phyloP scores from a whole-genome alignment of 2,329 filamentous ascomycete species.

The Alternaria sp. region DNA sequence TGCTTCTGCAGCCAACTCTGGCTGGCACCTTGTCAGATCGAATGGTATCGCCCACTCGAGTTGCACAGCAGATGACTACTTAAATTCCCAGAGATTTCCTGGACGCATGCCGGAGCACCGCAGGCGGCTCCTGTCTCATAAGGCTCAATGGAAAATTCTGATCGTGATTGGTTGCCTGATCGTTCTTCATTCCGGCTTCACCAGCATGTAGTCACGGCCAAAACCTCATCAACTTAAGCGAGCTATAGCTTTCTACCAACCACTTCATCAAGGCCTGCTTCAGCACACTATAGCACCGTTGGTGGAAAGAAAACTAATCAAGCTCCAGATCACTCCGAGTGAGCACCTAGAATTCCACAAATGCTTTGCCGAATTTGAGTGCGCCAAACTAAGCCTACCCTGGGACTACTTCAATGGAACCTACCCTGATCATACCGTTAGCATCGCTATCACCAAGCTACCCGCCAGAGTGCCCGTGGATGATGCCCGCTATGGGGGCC shows the following conservation, averaged over 20 bases:
- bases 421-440: constrained; percentile 38
- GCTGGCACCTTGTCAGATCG: constrained; percentile 18
- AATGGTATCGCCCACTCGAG: constrained; percentile 1
- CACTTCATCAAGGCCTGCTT: not conserved
- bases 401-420: constrained; percentile 52
- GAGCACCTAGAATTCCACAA: constrained; percentile 42
- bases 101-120: not conserved
- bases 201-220: not conserved
- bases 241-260: not conserved
- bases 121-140: not conserved
- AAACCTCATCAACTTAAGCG: not conserved
- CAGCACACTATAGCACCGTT: not conserved
- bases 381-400: constrained; percentile 48
- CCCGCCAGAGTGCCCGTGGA: constrained; percentile 47
- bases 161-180: constrained; percentile 5
- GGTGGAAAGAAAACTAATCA: constrained; percentile 23
- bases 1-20: constrained; percentile 14
- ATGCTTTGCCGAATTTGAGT: constrained; percentile 46
- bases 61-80: constrained; percentile 12
- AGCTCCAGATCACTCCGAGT: constrained; percentile 34
- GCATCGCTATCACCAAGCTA: constrained; percentile 45
- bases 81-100: constrained; percentile 1
- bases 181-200: not conserved
- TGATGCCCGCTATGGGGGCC: constrained; percentile 53
- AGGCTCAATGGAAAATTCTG: not conserved